Percentiles rank a stretch among this genome's conserved stretches.
phyloP scores from a whole-genome alignment of 169 alveolate species.

The Perkinsus chesapeaki region DNA sequence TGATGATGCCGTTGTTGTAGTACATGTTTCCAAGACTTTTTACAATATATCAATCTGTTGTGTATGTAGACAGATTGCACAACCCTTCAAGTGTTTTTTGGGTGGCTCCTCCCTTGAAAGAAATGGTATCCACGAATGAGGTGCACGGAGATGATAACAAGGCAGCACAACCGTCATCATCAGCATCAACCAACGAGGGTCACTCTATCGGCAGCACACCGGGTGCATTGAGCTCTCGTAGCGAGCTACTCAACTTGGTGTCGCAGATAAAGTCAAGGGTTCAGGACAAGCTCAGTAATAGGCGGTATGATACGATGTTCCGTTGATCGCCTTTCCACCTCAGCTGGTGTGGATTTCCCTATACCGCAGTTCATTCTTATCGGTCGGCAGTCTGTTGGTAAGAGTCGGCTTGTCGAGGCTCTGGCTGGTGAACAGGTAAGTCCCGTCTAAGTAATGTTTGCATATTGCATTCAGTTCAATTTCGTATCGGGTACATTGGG shows the following conservation, averaged over 20 bases:
- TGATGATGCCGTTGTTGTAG: not conserved
- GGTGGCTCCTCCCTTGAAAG: not conserved
- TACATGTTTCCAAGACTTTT: not conserved
- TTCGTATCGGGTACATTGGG: slow-evolving; percentile 34
- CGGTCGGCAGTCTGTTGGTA: not conserved
- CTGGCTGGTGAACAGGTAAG: slow-evolving; percentile 23
- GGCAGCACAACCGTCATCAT: too few relatives aligned
- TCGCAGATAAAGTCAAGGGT: not conserved
- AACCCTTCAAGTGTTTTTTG: not conserved
- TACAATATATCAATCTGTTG: not conserved
- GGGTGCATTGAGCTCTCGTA: not conserved
- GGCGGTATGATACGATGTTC: not conserved
- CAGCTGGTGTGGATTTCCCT: not conserved
- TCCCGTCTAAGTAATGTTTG: not conserved
- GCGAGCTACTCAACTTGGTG: not conserved
- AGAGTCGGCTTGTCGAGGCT: slow-evolving; percentile 22
- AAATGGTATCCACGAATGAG: not conserved
- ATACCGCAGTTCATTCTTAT: not conserved
- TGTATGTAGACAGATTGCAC: not conserved
- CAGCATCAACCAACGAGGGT: not conserved
- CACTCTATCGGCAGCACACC: not conserved
- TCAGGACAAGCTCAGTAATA: not conserved
- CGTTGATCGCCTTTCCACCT: not conserved
- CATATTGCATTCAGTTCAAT: slow-evolving; percentile 8
- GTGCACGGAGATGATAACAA: not conserved